Conservation (phyloP, 164 flowering plant species). For the Liquidambar formosana region DNA sequence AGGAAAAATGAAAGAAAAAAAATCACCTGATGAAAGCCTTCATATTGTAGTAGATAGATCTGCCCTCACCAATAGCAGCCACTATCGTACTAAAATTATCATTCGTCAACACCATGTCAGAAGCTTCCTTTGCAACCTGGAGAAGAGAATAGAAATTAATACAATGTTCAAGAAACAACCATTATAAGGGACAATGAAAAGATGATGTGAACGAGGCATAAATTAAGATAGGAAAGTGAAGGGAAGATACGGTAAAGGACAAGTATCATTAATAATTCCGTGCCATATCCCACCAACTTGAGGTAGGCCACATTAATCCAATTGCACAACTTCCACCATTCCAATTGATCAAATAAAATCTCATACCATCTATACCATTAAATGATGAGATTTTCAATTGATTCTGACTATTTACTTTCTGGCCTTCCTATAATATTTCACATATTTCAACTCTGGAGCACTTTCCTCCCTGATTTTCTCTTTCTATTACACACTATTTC, state of each 20-base stretch:
- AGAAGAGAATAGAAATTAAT: neutral
- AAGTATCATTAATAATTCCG: no score
- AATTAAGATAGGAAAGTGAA: neutral
- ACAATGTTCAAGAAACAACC: neutral
- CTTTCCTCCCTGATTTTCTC: neutral
- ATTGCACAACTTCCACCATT: neutral
- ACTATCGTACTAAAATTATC: conserved; percentile 95
- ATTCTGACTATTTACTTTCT: no score
- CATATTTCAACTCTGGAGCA: neutral
- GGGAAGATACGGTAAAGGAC: no score
- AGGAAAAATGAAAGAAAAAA: no score
- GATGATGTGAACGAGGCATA: neutral
- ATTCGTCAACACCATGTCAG: conserved; percentile 97
- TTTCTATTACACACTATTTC: neutral
- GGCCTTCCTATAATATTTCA: neutral
- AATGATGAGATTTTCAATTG: no score
- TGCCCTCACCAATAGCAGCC: conserved; percentile 93
- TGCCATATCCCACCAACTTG: no score
- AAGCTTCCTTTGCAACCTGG: conserved; percentile 98
- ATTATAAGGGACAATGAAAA: neutral
- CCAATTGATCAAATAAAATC: neutral
- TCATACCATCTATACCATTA: no score
- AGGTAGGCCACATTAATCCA: no score
- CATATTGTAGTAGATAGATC: conserved; percentile 95
- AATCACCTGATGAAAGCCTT: conserved; percentile 86